Percentiles rank a stretch among this genome's conserved stretches.
These are phyloP conservation scores for Magnaporthiopsis poae DNA, from an alignment of 2,329 filamentous ascomycete species.

Conservation along the genomic window DNA sequence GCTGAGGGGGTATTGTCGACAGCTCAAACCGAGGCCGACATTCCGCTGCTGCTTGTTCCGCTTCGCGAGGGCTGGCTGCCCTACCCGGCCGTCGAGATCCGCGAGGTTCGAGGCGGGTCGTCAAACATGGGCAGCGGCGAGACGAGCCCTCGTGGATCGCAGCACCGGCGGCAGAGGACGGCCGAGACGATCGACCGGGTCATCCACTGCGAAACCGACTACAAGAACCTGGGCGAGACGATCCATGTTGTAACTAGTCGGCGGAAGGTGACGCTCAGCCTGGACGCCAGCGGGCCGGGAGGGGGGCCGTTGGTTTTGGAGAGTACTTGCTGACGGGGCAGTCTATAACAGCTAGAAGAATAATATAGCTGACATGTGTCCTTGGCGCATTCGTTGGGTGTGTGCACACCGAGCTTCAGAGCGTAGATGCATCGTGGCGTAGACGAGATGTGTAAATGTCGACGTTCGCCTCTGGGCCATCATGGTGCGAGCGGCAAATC, in stretches of 20 bases:
- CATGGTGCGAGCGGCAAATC: too few species aligned
- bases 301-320: constrained; percentile 59
- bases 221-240: constrained; percentile 65
- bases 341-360: too few species aligned
- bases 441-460: too few species aligned
- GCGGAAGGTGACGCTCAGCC: constrained; percentile 59
- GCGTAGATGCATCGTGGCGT: too few species aligned
- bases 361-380: too few species aligned
- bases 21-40: constrained; percentile 40
- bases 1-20: constrained; percentile 25
- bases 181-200: constrained; percentile 13
- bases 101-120: constrained; percentile 39
- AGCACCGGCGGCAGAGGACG: constrained; percentile 14
- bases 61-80: constrained; percentile 68
- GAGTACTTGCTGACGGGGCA: constrained; percentile 23
- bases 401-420: too few species aligned
- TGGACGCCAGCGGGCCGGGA: constrained; percentile 56
- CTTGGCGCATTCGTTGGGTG: too few species aligned
- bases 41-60: constrained; percentile 70
- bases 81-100: constrained; percentile 69
- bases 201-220: constrained; percentile 67
- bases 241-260: constrained; percentile 66
- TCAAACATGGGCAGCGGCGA: constrained; percentile 12
- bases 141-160: background rate
- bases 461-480: too few species aligned